Evolutionary conservation across 2,329 filamentous ascomycete species (phyloP), one percentile per base, ranked within the genome.

Genomic region (Domatiomyces globalis): DNA sequence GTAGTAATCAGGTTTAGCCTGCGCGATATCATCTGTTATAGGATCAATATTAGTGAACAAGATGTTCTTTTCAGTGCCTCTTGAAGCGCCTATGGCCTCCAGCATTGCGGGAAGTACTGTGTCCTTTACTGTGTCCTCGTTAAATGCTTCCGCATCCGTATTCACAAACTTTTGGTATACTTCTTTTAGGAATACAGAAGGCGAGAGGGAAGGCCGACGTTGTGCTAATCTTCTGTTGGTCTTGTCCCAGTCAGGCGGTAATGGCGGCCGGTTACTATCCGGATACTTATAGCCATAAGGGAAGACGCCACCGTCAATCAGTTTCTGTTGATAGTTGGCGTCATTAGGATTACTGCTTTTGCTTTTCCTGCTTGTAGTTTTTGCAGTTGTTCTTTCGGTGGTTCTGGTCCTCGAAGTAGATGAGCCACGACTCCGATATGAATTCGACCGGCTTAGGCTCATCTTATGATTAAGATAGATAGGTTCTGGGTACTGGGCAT

Each of bases 11-110:
- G 60, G 63, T 49, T 65, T 65, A 19, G 49, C 56, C 9, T 52
- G 43, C n/a, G 53, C 46, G 17, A 61, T 54, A 25, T 68, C 60
- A 19, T 51, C 49, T 2, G 63, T 68, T 29, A 73, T 59, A 43
- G 54, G 58, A 17, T 62, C 58, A 45, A 72, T 63, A 50, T 69
- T 69, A 19, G 43, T 53, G 50, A 72, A 71, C 5, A 55, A 20
- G 7, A 64, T 58, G 43, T 63, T 58, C 33, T 60, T 56, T 49
- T 46, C 52, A 33, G 29, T 7, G 10, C 29, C 29, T 12, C 10
- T 9, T 33, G 29, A 33, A 33, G 29, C 29, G 10, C 29, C 29
- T 10, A 5, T 33, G 10, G 7, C 54, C 20, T 51, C 60, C 58
- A 58, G 54, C 60, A 54, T 50, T 12, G 62, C 57, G 12, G 67